Percentiles rank a stretch among this genome's conserved stretches.
phyloP scores from a whole-genome alignment of 768 basidiomycete species.

The Tylopilus vinaceipallidus region DNA sequence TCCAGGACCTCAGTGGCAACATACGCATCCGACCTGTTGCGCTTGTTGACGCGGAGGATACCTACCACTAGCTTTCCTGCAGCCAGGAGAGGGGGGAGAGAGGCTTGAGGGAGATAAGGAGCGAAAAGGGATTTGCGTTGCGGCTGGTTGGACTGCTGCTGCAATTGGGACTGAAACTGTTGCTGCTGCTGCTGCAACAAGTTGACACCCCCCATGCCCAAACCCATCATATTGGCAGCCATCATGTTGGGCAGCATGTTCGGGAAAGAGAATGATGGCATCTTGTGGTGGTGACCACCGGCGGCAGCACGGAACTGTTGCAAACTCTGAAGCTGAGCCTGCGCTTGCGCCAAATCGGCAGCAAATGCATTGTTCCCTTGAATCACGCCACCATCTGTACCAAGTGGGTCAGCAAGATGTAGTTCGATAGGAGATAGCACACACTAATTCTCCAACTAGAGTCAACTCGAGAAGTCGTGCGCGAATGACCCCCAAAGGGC shows the following conservation, averaged over 20 bases:
- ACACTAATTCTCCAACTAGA: slow-evolving; percentile 88
- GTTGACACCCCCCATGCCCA: slow-evolving; percentile 78
- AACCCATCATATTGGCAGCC: slow-evolving; percentile 95
- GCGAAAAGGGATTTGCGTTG: slow-evolving; percentile 98
- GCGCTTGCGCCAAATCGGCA: slow-evolving; percentile 92
- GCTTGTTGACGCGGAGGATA: slow-evolving; percentile 95
- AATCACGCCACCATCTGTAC: slow-evolving; percentile 68
- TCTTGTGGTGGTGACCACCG: slow-evolving; percentile 93
- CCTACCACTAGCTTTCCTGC: slow-evolving; percentile 98
- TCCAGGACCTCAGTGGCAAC: slow-evolving; percentile 97
- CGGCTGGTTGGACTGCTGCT: slow-evolving; percentile 88
- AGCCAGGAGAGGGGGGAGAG: slow-evolving; percentile 91
- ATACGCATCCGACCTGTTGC: slow-evolving; percentile 97
- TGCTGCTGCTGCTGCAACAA: slow-evolving; percentile 91
- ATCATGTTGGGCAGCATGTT: slow-evolving; percentile 98
- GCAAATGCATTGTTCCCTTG: slow-evolving; percentile 63
- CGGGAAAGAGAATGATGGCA: slow-evolving; percentile 96
- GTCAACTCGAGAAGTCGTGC: slow-evolving; percentile 73
- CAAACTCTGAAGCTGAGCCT: slow-evolving; percentile 92
- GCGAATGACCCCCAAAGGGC: slow-evolving; percentile 65
- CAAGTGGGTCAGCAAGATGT: slow-evolving; percentile 9
- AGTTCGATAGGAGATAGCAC: slow-evolving; percentile 29
- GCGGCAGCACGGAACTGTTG: slow-evolving; percentile 96
- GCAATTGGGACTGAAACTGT: slow-evolving; percentile 93
- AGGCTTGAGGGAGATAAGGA: slow-evolving; percentile 97